Evolutionary conservation across 345 rosid genomes (phyloP).

Genomic region (Mercurialis annua): DNA sequence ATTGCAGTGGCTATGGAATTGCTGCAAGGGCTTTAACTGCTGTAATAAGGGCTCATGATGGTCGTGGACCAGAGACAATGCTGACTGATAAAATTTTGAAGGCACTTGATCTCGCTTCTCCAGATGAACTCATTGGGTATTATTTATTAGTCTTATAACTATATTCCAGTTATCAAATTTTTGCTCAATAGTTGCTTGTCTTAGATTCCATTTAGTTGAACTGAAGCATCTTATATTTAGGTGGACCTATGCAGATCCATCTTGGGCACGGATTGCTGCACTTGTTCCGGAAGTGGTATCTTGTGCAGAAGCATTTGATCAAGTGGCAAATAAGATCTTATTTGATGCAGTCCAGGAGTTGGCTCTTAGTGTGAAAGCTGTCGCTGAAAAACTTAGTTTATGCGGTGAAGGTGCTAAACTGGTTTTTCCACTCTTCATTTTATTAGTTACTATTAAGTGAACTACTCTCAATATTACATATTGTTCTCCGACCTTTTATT

Average conservation of each 20-base stretch:
- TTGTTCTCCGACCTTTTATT: not conserved
- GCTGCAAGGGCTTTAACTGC: conserved; percentile 92
- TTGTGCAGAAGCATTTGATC: conserved; percentile 72
- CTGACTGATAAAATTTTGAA: conserved; percentile 60
- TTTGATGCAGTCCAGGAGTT: conserved; percentile 54
- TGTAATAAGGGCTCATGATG: conserved; percentile 83
- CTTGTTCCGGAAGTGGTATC: conserved; percentile 66
- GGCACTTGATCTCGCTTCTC: conserved; percentile 66
- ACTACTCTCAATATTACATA: not conserved
- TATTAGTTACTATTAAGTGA: not conserved
- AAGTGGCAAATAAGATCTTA: conserved; percentile 57
- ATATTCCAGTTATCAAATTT: too few species aligned
- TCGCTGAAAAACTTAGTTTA: conserved; percentile 54
- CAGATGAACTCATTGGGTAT: conserved; percentile 80
- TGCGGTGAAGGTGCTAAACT: conserved; percentile 50
- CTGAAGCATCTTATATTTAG: conserved; percentile 27
- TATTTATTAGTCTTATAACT: not conserved
- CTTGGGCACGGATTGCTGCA: conserved; percentile 76
- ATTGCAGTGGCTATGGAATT: conserved; percentile 80
- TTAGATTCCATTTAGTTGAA: not conserved
- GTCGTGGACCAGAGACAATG: conserved; percentile 76
- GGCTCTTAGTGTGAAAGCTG: conserved; percentile 65
- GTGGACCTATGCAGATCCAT: conserved; percentile 77
- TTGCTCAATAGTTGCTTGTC: not conserved
- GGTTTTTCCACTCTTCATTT: not conserved